Conservation (phyloP, 2,329 filamentous ascomycete species). For the Stagonosporopsis rhizophila region DNA sequence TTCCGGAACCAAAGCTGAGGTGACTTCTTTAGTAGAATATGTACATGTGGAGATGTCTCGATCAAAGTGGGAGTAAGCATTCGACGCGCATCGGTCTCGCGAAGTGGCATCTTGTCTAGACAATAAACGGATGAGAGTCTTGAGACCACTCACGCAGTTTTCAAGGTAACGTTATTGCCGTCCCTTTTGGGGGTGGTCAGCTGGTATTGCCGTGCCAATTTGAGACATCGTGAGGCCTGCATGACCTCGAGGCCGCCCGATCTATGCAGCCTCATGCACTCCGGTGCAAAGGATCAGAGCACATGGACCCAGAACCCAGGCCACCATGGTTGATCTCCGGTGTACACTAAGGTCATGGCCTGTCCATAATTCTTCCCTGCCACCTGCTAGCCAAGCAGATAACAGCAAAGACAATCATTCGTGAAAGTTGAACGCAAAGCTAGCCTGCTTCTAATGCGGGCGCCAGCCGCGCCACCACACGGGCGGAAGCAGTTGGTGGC, state of each 20-base stretch:
- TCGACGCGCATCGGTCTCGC: not conserved
- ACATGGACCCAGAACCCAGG: not conserved
- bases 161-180: not conserved
- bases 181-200: not conserved
- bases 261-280: conserved; percentile 1
- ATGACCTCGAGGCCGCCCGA: not conserved
- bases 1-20: too few relatives aligned
- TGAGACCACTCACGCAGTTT: not conserved
- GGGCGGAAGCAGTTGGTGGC: conserved; percentile 17
- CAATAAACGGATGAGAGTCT: not conserved
- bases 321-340: conserved; percentile 1
- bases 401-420: conserved; percentile 13
- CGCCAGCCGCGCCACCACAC: conserved; percentile 15
- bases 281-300: not conserved
- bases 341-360: conserved; percentile 1
- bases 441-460: conserved; percentile 8
- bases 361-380: not conserved
- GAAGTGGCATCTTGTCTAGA: not conserved
- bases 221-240: not conserved
- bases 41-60: not conserved
- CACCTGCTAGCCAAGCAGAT: conserved; percentile 21
- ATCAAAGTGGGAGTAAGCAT: not conserved
- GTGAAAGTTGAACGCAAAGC: not conserved
- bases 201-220: not conserved
- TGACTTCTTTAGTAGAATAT: too few relatives aligned